Conservation (phyloP, 352 stramenopile species). For the Pythium sukuiense region DNA sequence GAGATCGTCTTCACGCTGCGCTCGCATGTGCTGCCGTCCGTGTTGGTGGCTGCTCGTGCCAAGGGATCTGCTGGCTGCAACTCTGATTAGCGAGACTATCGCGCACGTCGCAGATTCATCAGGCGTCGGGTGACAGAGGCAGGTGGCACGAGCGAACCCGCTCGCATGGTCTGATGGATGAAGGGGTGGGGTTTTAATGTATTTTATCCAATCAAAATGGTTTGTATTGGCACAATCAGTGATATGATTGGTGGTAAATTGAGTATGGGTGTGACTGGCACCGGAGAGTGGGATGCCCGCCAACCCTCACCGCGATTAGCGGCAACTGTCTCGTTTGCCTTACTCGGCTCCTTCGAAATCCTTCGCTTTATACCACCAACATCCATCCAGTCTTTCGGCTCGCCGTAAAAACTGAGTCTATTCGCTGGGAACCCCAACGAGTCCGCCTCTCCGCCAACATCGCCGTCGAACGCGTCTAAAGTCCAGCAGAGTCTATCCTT, state of each 20-base stretch:
- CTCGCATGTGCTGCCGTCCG: slow-evolving; percentile 24
- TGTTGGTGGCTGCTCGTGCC: slow-evolving; percentile 5
- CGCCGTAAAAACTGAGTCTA: neutral
- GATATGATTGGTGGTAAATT: neutral
- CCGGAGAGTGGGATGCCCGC: neutral
- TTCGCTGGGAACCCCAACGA: neutral
- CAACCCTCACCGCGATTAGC: neutral
- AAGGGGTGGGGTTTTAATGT: neutral
- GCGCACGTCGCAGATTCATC: slow-evolving; percentile 5
- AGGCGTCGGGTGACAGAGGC: neutral
- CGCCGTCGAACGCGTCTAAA: neutral
- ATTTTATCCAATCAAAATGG: neutral
- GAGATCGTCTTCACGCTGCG: slow-evolving; percentile 54
- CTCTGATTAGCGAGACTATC: neutral
- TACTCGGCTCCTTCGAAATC: neutral
- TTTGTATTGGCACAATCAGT: neutral
- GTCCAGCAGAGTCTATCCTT: neutral
- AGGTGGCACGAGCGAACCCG: slow-evolving; percentile 4
- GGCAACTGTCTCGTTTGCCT: neutral
- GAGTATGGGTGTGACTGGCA: neutral
- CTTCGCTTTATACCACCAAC: too few species aligned
- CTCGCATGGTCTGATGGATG: neutral
- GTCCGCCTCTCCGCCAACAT: neutral
- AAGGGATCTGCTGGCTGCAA: neutral
- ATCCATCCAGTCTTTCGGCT: neutral